A percentile compares a stretch with the other conserved stretches of the same genome.
Evolutionary conservation across 2,329 filamentous ascomycete species (phyloP).

Genomic region (Lachnellula willkommii): DNA sequence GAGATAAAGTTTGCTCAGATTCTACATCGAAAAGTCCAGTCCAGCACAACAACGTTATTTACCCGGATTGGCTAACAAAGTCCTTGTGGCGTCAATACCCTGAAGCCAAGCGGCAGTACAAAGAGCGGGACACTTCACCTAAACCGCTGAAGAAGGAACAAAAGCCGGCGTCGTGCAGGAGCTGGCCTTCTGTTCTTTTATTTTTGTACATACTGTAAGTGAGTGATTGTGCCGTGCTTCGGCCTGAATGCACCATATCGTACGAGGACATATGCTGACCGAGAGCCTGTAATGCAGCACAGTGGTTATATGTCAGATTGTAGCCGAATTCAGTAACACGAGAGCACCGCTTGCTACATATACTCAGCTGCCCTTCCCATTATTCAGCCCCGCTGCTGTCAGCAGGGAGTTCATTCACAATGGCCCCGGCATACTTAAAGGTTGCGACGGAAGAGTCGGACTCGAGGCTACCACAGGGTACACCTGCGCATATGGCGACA

Average conservation of each 20-base stretch:
- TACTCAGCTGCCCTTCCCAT: not conserved
- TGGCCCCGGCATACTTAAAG: conserved; percentile 28
- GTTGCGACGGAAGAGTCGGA: conserved; percentile 21
- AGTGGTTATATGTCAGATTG: not conserved
- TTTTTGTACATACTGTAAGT: conserved; percentile 13
- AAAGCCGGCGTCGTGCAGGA: conserved; percentile 15
- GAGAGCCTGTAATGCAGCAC: not conserved
- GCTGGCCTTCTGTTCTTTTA: conserved; percentile 26
- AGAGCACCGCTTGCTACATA: not conserved
- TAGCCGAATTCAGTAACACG: not conserved
- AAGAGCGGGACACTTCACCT: not conserved
- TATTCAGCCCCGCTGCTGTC: conserved; percentile 8
- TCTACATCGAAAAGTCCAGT: too few relatives aligned
- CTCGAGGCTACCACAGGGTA: conserved; percentile 12
- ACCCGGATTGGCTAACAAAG: too few relatives aligned
- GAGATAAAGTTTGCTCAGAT: too few relatives aligned
- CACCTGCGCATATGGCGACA: conserved; percentile 67
- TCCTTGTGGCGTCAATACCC: not conserved
- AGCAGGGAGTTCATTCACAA: conserved; percentile 15
- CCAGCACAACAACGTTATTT: too few relatives aligned
- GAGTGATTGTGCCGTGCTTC: not conserved
- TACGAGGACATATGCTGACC: not conserved
- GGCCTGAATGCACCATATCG: not conserved
- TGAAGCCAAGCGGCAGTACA: not conserved
- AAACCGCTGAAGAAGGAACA: too few relatives aligned